phyloP scores from a whole-genome alignment of 352 stramenopile genomes.

The Phytophthora capsici region DNA sequence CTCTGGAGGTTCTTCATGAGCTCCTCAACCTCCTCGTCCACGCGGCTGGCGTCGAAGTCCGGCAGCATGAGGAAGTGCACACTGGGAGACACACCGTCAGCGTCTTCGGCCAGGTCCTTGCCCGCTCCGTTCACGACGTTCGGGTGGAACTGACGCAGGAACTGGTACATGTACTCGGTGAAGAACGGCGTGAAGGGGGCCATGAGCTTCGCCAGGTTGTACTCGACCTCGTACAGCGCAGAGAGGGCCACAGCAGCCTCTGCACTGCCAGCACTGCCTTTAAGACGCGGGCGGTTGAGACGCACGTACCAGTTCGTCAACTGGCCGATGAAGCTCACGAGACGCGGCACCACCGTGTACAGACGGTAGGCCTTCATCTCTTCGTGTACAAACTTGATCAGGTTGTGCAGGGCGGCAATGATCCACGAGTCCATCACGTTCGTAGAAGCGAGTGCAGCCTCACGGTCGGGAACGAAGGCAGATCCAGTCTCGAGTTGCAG shows the following conservation, averaged over 20 bases:
- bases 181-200: conserved; percentile 99
- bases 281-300: conserved; percentile 98
- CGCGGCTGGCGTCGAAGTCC: conserved; percentile 90
- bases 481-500: conserved; percentile 85
- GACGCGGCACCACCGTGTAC: conserved; percentile 98
- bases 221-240: conserved; percentile 98
- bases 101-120: conserved; percentile 89
- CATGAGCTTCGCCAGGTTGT: conserved; percentile 96
- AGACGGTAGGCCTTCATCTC: conserved; percentile 99
- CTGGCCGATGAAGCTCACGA: conserved; percentile 98
- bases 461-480: conserved; percentile 92
- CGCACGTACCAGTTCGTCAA: conserved; percentile 99
- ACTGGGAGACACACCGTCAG: conserved; percentile 92
- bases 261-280: conserved; percentile 93
- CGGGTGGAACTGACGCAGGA: conserved; percentile 96
- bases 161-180: conserved; percentile 99
- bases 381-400: conserved; percentile 97
- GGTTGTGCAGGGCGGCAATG: conserved; percentile 95
- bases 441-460: conserved; percentile 88
- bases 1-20: conserved; percentile 96
- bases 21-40: conserved; percentile 94
- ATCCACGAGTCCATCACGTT: conserved; percentile 99
- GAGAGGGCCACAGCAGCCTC: conserved; percentile 88
- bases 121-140: conserved; percentile 67
- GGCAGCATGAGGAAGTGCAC: conserved; percentile 97